Base-by-base conservation (phyloP, 495 filamentous ascomycete species). In the Chlorociboria aeruginascens region DNA sequence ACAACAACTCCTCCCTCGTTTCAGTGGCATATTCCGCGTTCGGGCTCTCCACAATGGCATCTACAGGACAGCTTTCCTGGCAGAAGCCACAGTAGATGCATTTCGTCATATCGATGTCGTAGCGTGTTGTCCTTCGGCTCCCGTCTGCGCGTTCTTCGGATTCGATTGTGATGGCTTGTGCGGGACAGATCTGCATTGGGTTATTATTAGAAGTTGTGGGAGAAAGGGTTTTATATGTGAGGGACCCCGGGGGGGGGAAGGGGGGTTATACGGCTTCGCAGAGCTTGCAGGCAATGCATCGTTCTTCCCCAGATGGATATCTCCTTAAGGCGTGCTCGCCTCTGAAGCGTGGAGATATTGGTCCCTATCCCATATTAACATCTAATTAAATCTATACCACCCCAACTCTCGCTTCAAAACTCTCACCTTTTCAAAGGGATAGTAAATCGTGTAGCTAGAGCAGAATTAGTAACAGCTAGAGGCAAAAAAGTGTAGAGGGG, bases 61-160 rank as follows among this genome's bases (percentile, higher is more conserved):
- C 92, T 30, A 97, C 92, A 29, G 92, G 92, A 69, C 92, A 98
- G 54, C 86, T 93, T 73, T 98, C 92, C 70, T 98, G 92, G 76
- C 92, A 98, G 73, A 93, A 93, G 11, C 92, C 92, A 64, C 92
- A 98, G 76, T 97, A 98, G 64, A 98, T 98, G 69, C 92, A 98
- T 74, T 98, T 98, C 62, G 92, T 97, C 92, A 98, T 98, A 73
- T 98, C 92, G 65, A 98, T 95, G 69, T 98, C 92, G 69, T 98
- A 98, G 62, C 89, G 79, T 43, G 90, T 95, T 40, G 92, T 98
- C 59, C 92, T 78, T 61, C 92, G 77, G 57, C 85, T 92, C 38
- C 92, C 92, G 60, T 98, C 92, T 60, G 82, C 85, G 67, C 92
- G 88, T 70, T 98, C 92, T 61, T 98, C 92, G 40, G 92, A 93